Conservation (phyloP, 1,284 basidiomycete genomes). For the Mycosarcoma mackinlayi region DNA sequence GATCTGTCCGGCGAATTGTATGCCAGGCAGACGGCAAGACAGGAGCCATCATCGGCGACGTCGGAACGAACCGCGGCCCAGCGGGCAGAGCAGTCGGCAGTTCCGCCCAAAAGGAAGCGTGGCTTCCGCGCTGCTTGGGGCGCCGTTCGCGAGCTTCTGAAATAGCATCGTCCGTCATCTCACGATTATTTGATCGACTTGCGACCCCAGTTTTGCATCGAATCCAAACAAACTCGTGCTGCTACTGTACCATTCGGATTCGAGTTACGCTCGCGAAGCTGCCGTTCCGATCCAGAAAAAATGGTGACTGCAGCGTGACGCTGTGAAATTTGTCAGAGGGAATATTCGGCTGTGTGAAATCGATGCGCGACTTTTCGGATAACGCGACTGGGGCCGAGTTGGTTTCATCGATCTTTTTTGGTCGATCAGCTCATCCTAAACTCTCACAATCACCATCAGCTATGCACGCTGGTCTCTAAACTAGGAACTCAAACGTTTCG, state of each 20-base stretch:
- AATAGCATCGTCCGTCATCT: too few species aligned
- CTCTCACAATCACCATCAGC: too few species aligned
- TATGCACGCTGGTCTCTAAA: too few species aligned
- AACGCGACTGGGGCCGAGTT: neutral
- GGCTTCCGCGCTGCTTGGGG: constrained; percentile 34
- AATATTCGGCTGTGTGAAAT: neutral
- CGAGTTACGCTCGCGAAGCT: too few species aligned
- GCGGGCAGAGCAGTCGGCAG: neutral
- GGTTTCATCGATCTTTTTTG: neutral
- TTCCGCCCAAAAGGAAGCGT: constrained; percentile 18
- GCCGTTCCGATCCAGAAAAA: too few species aligned
- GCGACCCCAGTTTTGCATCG: too few species aligned
- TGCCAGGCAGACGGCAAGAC: constrained; percentile 6
- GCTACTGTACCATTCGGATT: too few species aligned
- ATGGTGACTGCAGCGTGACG: neutral
- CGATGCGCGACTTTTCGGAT: neutral
- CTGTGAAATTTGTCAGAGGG: neutral
- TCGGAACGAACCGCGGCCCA: neutral
- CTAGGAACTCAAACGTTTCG: too few species aligned
- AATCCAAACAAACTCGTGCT: too few species aligned
- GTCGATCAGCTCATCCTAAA: neutral
- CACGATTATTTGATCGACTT: too few species aligned
- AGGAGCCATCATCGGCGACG: neutral
- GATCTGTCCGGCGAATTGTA: constrained; percentile 24
- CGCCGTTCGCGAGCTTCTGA: constrained; percentile 30